Percentiles rank a stretch among this genome's conserved stretches.
These are phyloP conservation scores for Extremus antarcticus DNA, from an alignment of 495 filamentous ascomycete genomes.

Conservation along the genomic window DNA sequence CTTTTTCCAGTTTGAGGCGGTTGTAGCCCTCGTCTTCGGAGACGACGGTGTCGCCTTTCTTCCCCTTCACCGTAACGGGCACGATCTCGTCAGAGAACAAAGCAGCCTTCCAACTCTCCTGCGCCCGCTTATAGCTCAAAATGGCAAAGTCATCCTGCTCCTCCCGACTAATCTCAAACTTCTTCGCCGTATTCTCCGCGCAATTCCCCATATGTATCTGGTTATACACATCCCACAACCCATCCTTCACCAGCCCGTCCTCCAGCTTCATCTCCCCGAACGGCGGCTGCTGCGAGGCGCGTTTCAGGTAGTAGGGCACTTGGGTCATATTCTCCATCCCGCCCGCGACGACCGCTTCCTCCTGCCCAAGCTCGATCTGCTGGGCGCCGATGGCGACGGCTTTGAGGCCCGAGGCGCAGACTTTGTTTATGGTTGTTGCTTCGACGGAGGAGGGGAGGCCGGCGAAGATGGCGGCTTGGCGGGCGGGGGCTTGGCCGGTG, in stretches of 20 bases:
- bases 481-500: conserved; percentile 80
- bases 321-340: conserved; percentile 97
- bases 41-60: conserved; percentile 72
- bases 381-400: conserved; percentile 82
- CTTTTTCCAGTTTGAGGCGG: conserved; percentile 71
- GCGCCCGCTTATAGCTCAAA: conserved; percentile 72
- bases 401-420: conserved; percentile 91
- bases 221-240: conserved; percentile 93
- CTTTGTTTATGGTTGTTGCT: conserved; percentile 89
- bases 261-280: conserved; percentile 80
- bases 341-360: conserved; percentile 79
- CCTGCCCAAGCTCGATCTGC: conserved; percentile 81
- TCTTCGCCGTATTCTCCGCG: conserved; percentile 91
- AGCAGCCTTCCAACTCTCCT: conserved; percentile 73
- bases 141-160: conserved; percentile 88
- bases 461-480: conserved; percentile 83
- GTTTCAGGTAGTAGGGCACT: conserved; percentile 81
- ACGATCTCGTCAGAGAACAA: conserved; percentile 79
- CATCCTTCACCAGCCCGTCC: conserved; percentile 91
- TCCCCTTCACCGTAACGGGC: conserved; percentile 69
- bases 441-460: conserved; percentile 69
- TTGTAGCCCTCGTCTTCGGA: conserved; percentile 80
- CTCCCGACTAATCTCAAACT: conserved; percentile 65
- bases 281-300: conserved; percentile 60
- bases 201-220: conserved; percentile 96